Base-by-base conservation (phyloP, 208 protist genomes). In the Trypanosoma boissoni region DNA sequence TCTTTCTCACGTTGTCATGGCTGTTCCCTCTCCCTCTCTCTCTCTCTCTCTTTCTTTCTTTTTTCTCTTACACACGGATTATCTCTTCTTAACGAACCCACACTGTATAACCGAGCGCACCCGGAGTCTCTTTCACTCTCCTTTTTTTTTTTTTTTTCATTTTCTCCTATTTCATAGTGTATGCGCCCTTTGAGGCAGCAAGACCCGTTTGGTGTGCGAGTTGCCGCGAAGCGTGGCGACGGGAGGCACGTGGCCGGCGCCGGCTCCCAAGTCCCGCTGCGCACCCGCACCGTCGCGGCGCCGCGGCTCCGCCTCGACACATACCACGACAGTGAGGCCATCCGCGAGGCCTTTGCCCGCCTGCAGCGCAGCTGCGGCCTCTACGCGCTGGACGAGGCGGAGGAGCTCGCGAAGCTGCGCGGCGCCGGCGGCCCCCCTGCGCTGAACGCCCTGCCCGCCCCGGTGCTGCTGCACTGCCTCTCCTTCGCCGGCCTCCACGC, bases 401-500 rank as follows among this genome's bases (percentile, higher is more conserved):
- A 78, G 54, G 72, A 78, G 45, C 26, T 70, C 1, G 8, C 23
- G 18, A 54, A 28, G 21, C 52, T 76, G 63, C 12, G 41, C 14
- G 37, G 18, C 28, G 8, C 24, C 14, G 2, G 6, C 3, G 18
- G 18, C 27, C 3, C 18, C 34, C 16, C 20, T 8, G 12, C 31
- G 27, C 18, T 78, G 6, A 58, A 73, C 26, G 3, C 10, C 28
- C 32, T 74, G 10, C 52, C 74, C n/a, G 58, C 48, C 16, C 64
- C 58, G 16, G 27, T 76, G n/a, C 26, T 80, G 42, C 10, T 76
- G 3, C 50, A 64, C 32, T 66, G 60, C 43, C 66, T 80, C 32
- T 24, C 43, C 2, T 80, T 68, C 39, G 76, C 69, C 27, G 74
- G 62, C 29, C 9, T 73, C 31, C 26, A 0, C 16, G 58, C 74